Conservation (phyloP, 345 rosid species). For the Trapa incisa region DNA sequence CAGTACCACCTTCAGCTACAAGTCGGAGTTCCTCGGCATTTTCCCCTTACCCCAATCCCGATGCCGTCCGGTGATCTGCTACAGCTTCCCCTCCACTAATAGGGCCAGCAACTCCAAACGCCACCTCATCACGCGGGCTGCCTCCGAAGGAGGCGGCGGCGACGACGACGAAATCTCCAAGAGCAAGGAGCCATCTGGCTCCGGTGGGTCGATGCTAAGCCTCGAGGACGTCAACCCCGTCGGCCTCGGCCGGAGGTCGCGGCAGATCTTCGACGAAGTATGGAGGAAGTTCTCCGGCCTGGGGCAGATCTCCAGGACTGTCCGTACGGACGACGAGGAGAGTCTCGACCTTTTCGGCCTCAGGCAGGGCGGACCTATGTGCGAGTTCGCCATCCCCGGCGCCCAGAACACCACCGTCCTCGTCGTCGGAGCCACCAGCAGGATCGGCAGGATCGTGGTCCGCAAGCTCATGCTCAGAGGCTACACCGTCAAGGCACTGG, state of each 20-base stretch:
- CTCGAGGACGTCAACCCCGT: conserved; percentile 85
- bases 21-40: conserved; percentile 10
- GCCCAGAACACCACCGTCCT: conserved; percentile 88
- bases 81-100: conserved; percentile 1
- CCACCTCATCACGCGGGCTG: background rate
- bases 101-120: background rate
- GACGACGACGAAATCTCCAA: conserved; percentile 3
- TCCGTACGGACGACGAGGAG: conserved; percentile 49
- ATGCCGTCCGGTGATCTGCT: background rate
- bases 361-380: conserved; percentile 85
- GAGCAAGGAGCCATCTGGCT: background rate
- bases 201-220: conserved; percentile 20
- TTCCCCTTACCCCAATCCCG: conserved; percentile 3
- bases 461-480: conserved; percentile 97
- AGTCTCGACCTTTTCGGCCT: conserved; percentile 46
- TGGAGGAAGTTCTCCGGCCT: conserved; percentile 95
- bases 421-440: conserved; percentile 83
- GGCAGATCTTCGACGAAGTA: conserved; percentile 84
- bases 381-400: conserved; percentile 86
- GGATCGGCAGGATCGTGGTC: conserved; percentile 86
- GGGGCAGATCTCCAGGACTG: conserved; percentile 86
- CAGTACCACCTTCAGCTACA: conserved; percentile 2
- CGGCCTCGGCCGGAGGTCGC: conserved; percentile 69
- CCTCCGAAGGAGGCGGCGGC: conserved; percentile 10
- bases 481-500: conserved; percentile 75